Conservation (phyloP, 257 asterid species). For the Nicotiana obtusifolia region DNA sequence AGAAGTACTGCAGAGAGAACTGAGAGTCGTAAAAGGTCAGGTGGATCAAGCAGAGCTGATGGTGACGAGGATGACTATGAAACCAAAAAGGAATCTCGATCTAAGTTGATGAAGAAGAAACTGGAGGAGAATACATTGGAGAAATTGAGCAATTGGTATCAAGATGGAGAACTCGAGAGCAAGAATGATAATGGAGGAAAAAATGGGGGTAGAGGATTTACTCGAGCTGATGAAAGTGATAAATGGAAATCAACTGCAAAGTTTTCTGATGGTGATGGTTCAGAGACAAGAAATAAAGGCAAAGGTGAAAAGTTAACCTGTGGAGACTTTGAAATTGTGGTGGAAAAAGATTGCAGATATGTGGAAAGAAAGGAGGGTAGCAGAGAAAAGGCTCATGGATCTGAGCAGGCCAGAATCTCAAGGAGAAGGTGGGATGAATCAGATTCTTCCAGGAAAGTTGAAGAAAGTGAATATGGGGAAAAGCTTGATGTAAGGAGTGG, state of each 20-base stretch:
- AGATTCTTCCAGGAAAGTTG: no score
- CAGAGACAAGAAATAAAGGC: constrained; percentile 17
- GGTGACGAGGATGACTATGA: constrained; percentile 69
- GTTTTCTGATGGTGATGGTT: constrained; percentile 37
- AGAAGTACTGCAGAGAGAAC: constrained; percentile 48
- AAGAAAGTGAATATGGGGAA: no score
- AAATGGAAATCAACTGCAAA: constrained; percentile 43
- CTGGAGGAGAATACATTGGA: constrained; percentile 68
- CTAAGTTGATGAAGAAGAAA: constrained; percentile 62
- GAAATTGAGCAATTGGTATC: constrained; percentile 77
- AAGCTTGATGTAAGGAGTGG: no score
- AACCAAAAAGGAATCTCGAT: constrained; percentile 48
- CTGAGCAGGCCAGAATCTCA: no score
- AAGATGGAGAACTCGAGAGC: constrained; percentile 69
- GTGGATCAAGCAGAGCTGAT: constrained; percentile 54
- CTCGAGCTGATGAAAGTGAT: constrained; percentile 52
- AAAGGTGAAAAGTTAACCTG: constrained; percentile 15
- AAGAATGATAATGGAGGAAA: constrained; percentile 48
- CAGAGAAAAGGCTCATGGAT: constrained; percentile 52
- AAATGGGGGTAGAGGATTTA: constrained; percentile 43
- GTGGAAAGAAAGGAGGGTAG: constrained; percentile 47
- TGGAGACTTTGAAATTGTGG: constrained; percentile 41
- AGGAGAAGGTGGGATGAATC: no score
- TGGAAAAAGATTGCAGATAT: constrained; percentile 42
- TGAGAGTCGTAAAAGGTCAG: constrained; percentile 64